These are phyloP conservation scores for Xylariaceae sp. DNA, from an alignment of 2,329 filamentous ascomycete species.

Conservation along the genomic window DNA sequence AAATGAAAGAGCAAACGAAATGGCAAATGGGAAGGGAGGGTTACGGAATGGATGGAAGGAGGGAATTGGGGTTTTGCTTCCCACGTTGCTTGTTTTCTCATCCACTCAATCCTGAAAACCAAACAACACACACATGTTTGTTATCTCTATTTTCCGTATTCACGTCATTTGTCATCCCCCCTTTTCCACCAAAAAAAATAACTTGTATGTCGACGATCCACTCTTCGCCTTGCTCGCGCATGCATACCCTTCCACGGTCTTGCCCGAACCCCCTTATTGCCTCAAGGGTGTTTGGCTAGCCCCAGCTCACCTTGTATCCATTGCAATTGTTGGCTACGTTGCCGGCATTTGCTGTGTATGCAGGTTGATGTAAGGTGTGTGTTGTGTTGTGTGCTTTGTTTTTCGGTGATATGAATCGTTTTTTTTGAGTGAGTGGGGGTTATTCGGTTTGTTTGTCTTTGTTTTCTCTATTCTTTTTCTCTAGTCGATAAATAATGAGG, in stretches of 20 bases:
- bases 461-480: not conserved
- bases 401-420: too few relatives aligned
- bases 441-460: not conserved
- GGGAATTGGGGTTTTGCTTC: conserved; percentile 1
- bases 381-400: not conserved
- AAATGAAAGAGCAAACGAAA: conserved; percentile 12
- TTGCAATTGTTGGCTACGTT: too few relatives aligned
- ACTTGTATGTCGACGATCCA: conserved; percentile 5
- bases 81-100: not conserved
- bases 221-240: not conserved
- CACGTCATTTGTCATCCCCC: not conserved
- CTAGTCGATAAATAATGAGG: conserved; percentile 18
- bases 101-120: not conserved
- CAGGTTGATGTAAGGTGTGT: not conserved
- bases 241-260: not conserved
- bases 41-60: conserved; percentile 6
- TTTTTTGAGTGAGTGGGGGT: too few relatives aligned
- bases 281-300: too few relatives aligned
- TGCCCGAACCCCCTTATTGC: too few relatives aligned
- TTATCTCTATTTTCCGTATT: conserved; percentile 1
- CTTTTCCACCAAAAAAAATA: not conserved
- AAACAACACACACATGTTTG: conserved; percentile 1
- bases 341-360: not conserved
- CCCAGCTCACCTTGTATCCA: too few relatives aligned
- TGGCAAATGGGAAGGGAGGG: conserved; percentile 8